Percentiles rank a stretch among this genome's conserved stretches.
Conservation (phyloP, 805 yeast species). For the Saccharomycopsis sp. region DNA sequence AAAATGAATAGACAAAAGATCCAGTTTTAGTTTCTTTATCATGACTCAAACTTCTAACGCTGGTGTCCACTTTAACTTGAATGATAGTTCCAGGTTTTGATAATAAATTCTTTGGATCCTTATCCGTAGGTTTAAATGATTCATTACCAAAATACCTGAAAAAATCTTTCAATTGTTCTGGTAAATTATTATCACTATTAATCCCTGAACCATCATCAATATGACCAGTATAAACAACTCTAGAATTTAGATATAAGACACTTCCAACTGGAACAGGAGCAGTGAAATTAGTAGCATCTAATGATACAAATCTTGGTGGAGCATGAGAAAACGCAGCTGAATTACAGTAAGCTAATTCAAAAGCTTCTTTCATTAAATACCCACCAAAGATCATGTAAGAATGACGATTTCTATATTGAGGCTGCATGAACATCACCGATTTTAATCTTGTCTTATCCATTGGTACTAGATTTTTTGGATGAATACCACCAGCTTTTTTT, state of each 20-base stretch:
- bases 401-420: constrained; percentile 92
- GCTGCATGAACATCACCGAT: constrained; percentile 89
- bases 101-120: constrained; percentile 49
- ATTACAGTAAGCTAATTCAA: constrained; percentile 88
- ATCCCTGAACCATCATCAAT: constrained; percentile 36
- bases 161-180: constrained; percentile 22
- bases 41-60: constrained; percentile 61
- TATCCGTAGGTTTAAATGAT: constrained; percentile 46
- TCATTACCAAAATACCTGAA: constrained; percentile 47
- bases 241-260: constrained; percentile 74
- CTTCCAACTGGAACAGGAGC: constrained; percentile 96
- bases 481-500: constrained; percentile 24
- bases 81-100: constrained; percentile 79
- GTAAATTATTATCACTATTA: neutral
- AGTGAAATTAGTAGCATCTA: constrained; percentile 86
- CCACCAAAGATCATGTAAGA: constrained; percentile 96
- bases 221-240: constrained; percentile 82
- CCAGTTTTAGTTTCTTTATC: constrained; percentile 68
- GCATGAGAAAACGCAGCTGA: constrained; percentile 84
- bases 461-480: constrained; percentile 47
- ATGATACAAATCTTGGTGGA: constrained; percentile 80
- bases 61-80: constrained; percentile 84
- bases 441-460: constrained; percentile 68
- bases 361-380: constrained; percentile 82
- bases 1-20: constrained; percentile 82